Evolutionary conservation across 2,329 filamentous ascomycete species (phyloP).

Genomic region (Orbilia oligospora): DNA sequence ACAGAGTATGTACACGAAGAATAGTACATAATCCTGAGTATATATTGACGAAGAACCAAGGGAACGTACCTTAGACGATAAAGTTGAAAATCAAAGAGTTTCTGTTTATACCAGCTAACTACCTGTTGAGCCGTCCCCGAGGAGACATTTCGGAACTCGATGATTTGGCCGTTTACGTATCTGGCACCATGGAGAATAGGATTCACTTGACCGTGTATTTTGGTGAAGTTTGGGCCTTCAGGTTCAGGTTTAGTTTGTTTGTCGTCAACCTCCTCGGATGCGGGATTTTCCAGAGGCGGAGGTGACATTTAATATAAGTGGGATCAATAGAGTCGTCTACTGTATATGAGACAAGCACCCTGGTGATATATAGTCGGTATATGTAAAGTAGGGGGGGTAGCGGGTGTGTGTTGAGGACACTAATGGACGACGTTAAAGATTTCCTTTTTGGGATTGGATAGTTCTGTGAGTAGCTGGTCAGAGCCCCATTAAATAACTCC

Average conservation of each 20-base stretch:
- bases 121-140: not conserved
- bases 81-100: not conserved
- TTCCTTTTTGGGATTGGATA: conserved; percentile 30
- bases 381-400: not conserved
- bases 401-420: not conserved
- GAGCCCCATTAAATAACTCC: not conserved
- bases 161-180: not conserved
- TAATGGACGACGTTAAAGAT: conserved; percentile 26
- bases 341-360: not conserved
- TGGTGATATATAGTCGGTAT: too few relatives aligned
- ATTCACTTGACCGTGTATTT: not conserved
- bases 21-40: too few relatives aligned
- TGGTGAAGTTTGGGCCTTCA: not conserved
- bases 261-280: not conserved
- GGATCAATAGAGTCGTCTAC: not conserved
- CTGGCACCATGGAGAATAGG: not conserved
- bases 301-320: not conserved
- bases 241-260: not conserved
- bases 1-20: too few relatives aligned
- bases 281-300: not conserved
- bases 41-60: not conserved
- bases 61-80: not conserved
- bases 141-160: not conserved
- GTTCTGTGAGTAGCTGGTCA: not conserved
- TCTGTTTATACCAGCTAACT: not conserved